These are phyloP conservation scores for Colletotrichum sp. DNA, from an alignment of 2,329 filamentous ascomycete species.

Conservation along the genomic window DNA sequence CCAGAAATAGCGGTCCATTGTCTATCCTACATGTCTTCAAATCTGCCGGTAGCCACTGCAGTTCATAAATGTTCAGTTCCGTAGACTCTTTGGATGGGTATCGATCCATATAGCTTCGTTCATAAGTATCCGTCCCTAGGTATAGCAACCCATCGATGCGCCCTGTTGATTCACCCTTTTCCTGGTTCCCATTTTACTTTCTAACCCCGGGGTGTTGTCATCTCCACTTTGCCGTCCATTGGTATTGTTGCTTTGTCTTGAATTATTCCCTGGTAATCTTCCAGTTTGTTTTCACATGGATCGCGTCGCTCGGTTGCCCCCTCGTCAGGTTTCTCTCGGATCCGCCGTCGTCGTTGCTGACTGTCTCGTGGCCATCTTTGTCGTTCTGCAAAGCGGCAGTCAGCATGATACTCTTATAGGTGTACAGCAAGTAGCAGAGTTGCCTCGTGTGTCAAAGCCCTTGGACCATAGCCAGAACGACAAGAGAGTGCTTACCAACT, in stretches of 20 bases:
- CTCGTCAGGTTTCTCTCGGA: slow-evolving; percentile 26
- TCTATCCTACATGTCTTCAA: neutral
- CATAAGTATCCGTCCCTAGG: neutral
- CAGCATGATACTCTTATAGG: neutral
- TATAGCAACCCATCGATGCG: neutral
- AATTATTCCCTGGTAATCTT: neutral
- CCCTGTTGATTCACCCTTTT: neutral
- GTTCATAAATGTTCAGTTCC: neutral
- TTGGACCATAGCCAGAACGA: neutral
- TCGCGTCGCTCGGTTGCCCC: slow-evolving; percentile 3
- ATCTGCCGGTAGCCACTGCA: neutral
- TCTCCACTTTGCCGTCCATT: neutral
- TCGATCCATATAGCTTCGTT: neutral
- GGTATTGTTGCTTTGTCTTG: neutral
- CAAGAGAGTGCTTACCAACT: slow-evolving; percentile 11
- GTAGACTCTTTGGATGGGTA: neutral
- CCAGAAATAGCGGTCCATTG: neutral
- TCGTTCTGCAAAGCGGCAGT: slow-evolving; percentile 8
- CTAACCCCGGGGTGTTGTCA: neutral
- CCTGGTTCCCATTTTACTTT: neutral
- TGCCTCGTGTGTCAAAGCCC: neutral
- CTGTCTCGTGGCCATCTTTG: slow-evolving; percentile 24
- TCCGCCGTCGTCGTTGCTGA: slow-evolving; percentile 25
- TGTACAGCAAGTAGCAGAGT: neutral
- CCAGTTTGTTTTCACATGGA: slow-evolving; percentile 25